Conservation (phyloP, 2,329 filamentous ascomycete genomes). For the Epichloe scottii region DNA sequence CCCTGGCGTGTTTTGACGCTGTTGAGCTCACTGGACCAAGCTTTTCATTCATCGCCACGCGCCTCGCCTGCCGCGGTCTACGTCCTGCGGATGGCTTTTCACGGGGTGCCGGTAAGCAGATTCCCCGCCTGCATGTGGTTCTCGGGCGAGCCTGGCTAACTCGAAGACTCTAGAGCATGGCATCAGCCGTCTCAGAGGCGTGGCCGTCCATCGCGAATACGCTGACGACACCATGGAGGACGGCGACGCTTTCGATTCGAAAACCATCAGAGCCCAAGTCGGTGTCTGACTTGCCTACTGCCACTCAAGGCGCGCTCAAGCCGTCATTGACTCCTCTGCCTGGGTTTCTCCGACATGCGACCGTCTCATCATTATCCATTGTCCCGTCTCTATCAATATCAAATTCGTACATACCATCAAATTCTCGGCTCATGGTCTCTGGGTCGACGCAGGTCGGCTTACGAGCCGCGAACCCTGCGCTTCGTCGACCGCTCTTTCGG, state of each 20-base stretch:
- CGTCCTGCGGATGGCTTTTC: constrained; percentile 14
- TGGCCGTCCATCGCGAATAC: constrained; percentile 34
- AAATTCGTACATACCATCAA: constrained; percentile 6
- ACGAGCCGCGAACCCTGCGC: constrained; percentile 16
- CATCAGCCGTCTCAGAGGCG: constrained; percentile 29
- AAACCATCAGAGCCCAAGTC: constrained; percentile 5
- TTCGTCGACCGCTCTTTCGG: constrained; percentile 16
- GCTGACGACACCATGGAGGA: constrained; percentile 23
- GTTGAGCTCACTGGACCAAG: neutral
- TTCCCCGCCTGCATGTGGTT: neutral
- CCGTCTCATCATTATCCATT: constrained; percentile 1
- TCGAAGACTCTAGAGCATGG: constrained; percentile 22
- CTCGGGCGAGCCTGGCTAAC: constrained; percentile 9
- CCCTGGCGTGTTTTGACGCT: neutral
- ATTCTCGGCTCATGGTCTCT: constrained; percentile 11
- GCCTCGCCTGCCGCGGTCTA: neutral
- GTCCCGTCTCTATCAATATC: neutral
- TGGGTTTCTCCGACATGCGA: constrained; percentile 16
- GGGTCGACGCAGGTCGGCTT: constrained; percentile 18
- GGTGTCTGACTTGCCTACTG: constrained; percentile 1
- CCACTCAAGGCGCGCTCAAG: constrained; percentile 7
- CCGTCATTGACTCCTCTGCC: constrained; percentile 11
- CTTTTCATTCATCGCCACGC: neutral
- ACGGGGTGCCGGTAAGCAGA: constrained; percentile 17
- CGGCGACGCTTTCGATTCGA: constrained; percentile 3